Conservation (phyloP, 2,329 filamentous ascomycete species). For the Ascochyta pisi region DNA sequence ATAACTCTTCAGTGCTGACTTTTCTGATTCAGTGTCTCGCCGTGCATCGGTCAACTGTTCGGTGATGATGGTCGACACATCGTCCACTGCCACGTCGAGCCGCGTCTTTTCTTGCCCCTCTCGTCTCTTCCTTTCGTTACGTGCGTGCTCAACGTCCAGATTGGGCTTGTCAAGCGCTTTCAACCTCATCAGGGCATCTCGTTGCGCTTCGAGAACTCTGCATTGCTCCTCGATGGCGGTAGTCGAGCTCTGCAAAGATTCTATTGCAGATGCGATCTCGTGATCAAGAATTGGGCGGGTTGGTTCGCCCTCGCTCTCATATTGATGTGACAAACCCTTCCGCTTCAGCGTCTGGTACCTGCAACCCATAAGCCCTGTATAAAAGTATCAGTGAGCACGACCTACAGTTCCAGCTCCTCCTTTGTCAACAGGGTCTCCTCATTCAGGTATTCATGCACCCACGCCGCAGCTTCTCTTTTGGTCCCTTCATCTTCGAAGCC, state of each 20-base stretch:
- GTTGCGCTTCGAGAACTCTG: constrained; percentile 66
- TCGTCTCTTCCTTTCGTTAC: constrained; percentile 48
- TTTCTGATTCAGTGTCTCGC: constrained; percentile 58
- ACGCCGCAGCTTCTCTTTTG: constrained; percentile 49
- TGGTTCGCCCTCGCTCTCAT: constrained; percentile 37
- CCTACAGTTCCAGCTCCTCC: constrained; percentile 58
- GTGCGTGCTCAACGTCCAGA: constrained; percentile 46
- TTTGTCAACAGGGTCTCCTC: constrained; percentile 55
- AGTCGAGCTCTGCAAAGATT: constrained; percentile 70
- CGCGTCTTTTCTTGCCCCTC: constrained; percentile 51
- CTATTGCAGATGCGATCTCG: constrained; percentile 67
- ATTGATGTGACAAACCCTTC: constrained; percentile 42
- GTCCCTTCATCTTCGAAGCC: constrained; percentile 55
- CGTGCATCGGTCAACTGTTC: constrained; percentile 51
- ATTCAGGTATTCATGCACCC: constrained; percentile 58
- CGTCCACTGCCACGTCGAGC: constrained; percentile 49
- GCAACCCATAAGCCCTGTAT: neutral
- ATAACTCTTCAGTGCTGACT: constrained; percentile 56
- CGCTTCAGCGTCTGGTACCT: constrained; percentile 46
- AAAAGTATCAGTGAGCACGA: neutral
- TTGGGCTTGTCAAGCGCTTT: constrained; percentile 57
- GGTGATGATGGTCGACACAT: constrained; percentile 35
- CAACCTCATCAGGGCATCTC: constrained; percentile 64
- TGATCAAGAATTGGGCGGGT: constrained; percentile 62
- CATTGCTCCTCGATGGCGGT: constrained; percentile 69